phyloP scores from a whole-genome alignment of 2,329 filamentous ascomycete genomes.

The Coniochaeta sp. region DNA sequence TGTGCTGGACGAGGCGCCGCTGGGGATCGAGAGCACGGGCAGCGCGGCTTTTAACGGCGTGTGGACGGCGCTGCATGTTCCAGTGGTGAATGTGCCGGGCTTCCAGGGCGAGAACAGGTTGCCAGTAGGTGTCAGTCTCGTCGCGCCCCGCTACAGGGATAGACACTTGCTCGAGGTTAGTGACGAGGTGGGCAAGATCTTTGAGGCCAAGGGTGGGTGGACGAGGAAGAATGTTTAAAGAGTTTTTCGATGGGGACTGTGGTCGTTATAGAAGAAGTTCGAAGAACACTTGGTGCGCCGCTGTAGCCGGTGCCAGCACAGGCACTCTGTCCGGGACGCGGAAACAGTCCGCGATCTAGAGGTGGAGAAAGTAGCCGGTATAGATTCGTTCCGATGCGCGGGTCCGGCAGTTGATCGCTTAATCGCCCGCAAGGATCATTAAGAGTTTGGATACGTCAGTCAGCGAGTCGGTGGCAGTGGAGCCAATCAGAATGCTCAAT shows the following conservation, averaged over 20 bases:
- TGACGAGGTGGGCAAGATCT: neutral
- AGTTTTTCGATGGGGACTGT: no score
- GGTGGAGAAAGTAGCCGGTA: no score
- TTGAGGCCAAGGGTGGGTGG: neutral
- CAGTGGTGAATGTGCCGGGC: conserved; percentile 57
- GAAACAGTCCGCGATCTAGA: no score
- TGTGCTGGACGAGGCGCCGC: conserved; percentile 51
- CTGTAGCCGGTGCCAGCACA: no score
- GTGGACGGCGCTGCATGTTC: conserved; percentile 52
- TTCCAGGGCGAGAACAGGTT: conserved; percentile 49
- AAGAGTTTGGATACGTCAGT: neutral
- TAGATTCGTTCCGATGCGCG: no score
- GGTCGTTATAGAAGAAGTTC: no score
- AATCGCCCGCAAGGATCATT: neutral
- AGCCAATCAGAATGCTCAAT: neutral
- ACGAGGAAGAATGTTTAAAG: neutral
- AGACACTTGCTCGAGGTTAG: conserved; percentile 28
- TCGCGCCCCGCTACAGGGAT: conserved; percentile 38
- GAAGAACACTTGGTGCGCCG: no score
- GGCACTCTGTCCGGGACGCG: no score
- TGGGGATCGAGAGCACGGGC: conserved; percentile 46
- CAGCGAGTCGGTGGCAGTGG: no score
- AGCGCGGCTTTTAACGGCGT: conserved; percentile 42
- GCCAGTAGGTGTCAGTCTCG: conserved; percentile 52
- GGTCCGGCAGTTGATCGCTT: no score